A percentile compares a stretch with the other conserved stretches of the same genome.
These are phyloP conservation scores for Biscutella laevigata DNA, from an alignment of 441 rosid genomes.

Conservation along the genomic window DNA sequence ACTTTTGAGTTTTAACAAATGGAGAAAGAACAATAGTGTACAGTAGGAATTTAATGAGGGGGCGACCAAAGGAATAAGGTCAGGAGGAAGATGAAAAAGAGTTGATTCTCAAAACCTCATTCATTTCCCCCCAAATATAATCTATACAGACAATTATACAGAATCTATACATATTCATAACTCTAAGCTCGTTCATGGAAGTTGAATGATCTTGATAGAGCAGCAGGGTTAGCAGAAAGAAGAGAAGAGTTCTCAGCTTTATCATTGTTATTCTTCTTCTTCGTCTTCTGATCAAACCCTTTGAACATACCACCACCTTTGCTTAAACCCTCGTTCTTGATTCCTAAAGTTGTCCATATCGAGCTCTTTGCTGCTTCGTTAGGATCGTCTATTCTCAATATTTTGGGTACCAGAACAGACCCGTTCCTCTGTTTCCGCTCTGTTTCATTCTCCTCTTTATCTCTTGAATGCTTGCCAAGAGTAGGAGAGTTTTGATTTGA, in stretches of 20 bases:
- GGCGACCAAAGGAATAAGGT: background rate
- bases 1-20: background rate
- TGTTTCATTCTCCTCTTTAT: constrained; percentile 11
- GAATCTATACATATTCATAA: constrained; percentile 2
- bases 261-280: constrained; percentile 30
- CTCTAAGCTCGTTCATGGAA: constrained; percentile 59
- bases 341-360: constrained; percentile 85
- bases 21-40: background rate
- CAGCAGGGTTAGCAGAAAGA: constrained; percentile 72
- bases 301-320: constrained; percentile 49
- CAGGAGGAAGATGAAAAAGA: constrained; percentile 15
- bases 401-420: constrained; percentile 50
- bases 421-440: constrained; percentile 28
- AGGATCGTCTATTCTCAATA: constrained; percentile 67
- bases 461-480: constrained; percentile 68
- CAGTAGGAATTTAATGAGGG: background rate
- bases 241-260: constrained; percentile 34
- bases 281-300: constrained; percentile 52
- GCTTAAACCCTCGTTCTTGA: constrained; percentile 49
- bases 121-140: constrained; percentile 12
- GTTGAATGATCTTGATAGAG: constrained; percentile 63
- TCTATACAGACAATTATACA: constrained; percentile 20
- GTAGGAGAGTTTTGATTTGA: constrained; percentile 27
- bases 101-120: constrained; percentile 21
- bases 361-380: constrained; percentile 87